Evolutionary conservation across 495 filamentous ascomycete species (phyloP).

Genomic region (Viridothelium virens): DNA sequence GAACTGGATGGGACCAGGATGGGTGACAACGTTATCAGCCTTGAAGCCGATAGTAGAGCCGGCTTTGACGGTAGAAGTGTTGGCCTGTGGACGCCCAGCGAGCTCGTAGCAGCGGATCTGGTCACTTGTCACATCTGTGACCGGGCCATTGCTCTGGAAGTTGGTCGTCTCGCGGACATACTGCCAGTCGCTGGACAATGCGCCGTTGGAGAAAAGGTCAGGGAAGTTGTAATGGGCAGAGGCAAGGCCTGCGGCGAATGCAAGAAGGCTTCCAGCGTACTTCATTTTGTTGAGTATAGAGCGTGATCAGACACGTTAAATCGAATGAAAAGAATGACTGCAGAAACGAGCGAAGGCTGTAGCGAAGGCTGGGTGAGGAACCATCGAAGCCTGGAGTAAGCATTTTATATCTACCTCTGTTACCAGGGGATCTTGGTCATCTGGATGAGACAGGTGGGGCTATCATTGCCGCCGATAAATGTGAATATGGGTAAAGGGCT

Average conservation of each 20-base stretch:
- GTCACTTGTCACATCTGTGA: conserved; percentile 42
- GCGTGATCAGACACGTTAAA: conserved; percentile 1
- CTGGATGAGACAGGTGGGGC: background rate
- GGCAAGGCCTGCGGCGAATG: conserved; percentile 12
- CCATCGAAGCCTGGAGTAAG: background rate
- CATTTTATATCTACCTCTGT: background rate
- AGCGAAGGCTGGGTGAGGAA: conserved; percentile 6
- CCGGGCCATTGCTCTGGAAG: conserved; percentile 47
- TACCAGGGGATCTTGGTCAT: background rate
- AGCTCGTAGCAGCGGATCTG: conserved; percentile 48
- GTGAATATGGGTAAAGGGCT: background rate
- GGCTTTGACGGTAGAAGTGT: conserved; percentile 40
- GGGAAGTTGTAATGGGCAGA: conserved; percentile 24
- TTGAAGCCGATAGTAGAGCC: conserved; percentile 41
- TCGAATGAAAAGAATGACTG: conserved; percentile 2
- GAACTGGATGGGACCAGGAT: conserved; percentile 45
- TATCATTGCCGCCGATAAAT: background rate
- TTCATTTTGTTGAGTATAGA: conserved; percentile 16
- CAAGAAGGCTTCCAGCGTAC: conserved; percentile 17
- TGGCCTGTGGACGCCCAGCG: conserved; percentile 34
- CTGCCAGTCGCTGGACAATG: conserved; percentile 36
- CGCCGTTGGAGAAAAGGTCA: conserved; percentile 16
- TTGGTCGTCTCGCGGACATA: conserved; percentile 47
- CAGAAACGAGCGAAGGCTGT: background rate
- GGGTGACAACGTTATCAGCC: conserved; percentile 41